These are phyloP conservation scores for Nothopassalora personata DNA, from an alignment of 2,329 filamentous ascomycete genomes.

Conservation along the genomic window DNA sequence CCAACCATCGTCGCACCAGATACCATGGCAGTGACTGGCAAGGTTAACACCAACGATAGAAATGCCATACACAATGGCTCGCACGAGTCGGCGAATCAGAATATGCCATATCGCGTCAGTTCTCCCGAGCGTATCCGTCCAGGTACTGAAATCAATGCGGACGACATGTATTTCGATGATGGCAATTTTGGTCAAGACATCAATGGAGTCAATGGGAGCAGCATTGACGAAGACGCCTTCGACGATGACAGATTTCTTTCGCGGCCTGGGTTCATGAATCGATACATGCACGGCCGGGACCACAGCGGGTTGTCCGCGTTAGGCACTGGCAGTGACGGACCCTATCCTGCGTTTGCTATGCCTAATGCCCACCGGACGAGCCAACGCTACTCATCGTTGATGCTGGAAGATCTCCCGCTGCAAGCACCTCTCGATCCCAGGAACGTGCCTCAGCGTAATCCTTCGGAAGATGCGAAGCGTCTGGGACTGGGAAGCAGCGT, in stretches of 20 bases:
- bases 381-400: slow-evolving; percentile 24
- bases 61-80: neutral
- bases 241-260: slow-evolving; percentile 27
- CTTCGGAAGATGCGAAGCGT: slow-evolving; percentile 31
- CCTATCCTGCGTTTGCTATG: slow-evolving; percentile 31
- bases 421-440: slow-evolving; percentile 25
- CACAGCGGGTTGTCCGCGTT: slow-evolving; percentile 17
- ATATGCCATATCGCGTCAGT: neutral
- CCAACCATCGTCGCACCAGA: neutral
- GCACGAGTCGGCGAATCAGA: neutral
- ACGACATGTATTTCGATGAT: slow-evolving; percentile 36
- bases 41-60: neutral
- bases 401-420: slow-evolving; percentile 29
- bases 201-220: slow-evolving; percentile 8
- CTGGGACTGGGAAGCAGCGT: slow-evolving; percentile 34
- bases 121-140: neutral
- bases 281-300: slow-evolving; percentile 19
- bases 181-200: slow-evolving; percentile 32
- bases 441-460: slow-evolving; percentile 30
- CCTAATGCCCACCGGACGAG: slow-evolving; percentile 24
- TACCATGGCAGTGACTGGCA: neutral
- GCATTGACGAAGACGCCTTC: slow-evolving; percentile 36
- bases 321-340: slow-evolving; percentile 23
- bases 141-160: neutral
- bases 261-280: slow-evolving; percentile 12